These are phyloP conservation scores for Gelatoporia subvermispora DNA, from an alignment of 768 basidiomycete genomes.

Conservation along the genomic window DNA sequence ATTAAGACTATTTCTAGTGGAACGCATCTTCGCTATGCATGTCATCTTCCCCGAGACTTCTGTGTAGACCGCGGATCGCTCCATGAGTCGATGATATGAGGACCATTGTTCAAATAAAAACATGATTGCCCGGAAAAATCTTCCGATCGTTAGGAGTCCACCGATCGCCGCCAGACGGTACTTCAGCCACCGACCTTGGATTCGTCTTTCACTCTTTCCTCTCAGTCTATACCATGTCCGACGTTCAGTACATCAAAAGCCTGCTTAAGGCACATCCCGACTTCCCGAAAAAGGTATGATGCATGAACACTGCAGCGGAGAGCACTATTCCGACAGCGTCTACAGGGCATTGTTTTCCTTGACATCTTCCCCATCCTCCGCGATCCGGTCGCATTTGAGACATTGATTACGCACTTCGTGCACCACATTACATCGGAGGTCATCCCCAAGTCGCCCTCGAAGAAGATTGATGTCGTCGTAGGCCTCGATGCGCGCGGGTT, in stretches of 20 bases:
- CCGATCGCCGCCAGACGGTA: no score
- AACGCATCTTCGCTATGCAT: no score
- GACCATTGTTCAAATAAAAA: not conserved
- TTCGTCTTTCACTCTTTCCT: no score
- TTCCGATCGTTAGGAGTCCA: no score
- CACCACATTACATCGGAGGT: conserved; percentile 82
- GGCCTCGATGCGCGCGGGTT: conserved; percentile 96
- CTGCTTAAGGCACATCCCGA: conserved; percentile 61
- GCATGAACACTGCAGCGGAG: not conserved
- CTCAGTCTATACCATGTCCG: conserved; percentile 47
- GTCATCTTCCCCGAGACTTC: no score
- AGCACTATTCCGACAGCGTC: no score
- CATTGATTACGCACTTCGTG: conserved; percentile 82
- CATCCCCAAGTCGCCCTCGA: conserved; percentile 49
- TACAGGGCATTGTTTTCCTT: conserved; percentile 83
- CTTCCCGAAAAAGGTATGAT: conserved; percentile 84
- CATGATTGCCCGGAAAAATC: not conserved
- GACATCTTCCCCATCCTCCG: conserved; percentile 94
- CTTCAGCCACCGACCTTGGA: not conserved
- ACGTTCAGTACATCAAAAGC: conserved; percentile 65
- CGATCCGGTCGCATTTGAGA: conserved; percentile 83
- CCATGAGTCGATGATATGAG: no score
- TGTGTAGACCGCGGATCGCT: no score
- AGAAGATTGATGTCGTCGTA: conserved; percentile 87
- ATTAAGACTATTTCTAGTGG: not conserved